These are phyloP conservation scores for Alternaria sp. DNA, from an alignment of 2,329 filamentous ascomycete species.

Conservation along the genomic window DNA sequence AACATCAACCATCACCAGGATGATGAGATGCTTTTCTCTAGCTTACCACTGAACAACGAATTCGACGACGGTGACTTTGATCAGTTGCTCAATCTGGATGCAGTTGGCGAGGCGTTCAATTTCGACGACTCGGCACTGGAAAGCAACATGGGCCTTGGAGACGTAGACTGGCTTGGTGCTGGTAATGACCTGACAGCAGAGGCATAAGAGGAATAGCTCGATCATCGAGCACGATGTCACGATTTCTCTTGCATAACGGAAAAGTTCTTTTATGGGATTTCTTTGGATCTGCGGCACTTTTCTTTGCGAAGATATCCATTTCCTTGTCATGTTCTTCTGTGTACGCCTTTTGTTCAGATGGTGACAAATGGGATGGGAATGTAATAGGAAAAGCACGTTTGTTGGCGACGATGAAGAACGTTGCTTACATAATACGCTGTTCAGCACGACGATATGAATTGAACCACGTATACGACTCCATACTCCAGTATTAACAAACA, in stretches of 20 bases:
- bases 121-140: constrained; percentile 43
- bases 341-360: not conserved
- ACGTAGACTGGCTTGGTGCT: constrained; percentile 29
- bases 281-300: constrained; percentile 3
- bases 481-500: not conserved
- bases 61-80: constrained; percentile 54
- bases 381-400: not conserved
- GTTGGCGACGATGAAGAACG: not conserved
- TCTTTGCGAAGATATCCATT: constrained; percentile 13
- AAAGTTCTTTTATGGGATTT: constrained; percentile 7
- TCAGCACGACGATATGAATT: not conserved
- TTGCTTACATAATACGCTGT: not conserved
- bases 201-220: constrained; percentile 8
- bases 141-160: constrained; percentile 19
- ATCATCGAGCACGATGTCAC: not conserved
- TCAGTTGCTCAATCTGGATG: constrained; percentile 51
- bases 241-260: not conserved
- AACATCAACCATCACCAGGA: constrained; percentile 47
- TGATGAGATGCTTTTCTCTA: constrained; percentile 46
- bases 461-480: not conserved
- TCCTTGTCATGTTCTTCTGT: not conserved
- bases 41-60: constrained; percentile 48
- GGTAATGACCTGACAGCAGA: constrained; percentile 23
- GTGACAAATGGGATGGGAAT: not conserved
- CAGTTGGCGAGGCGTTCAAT: constrained; percentile 49